phyloP scores from a whole-genome alignment of 805 yeast genomes.

The Phaffomyces opuntiae region DNA sequence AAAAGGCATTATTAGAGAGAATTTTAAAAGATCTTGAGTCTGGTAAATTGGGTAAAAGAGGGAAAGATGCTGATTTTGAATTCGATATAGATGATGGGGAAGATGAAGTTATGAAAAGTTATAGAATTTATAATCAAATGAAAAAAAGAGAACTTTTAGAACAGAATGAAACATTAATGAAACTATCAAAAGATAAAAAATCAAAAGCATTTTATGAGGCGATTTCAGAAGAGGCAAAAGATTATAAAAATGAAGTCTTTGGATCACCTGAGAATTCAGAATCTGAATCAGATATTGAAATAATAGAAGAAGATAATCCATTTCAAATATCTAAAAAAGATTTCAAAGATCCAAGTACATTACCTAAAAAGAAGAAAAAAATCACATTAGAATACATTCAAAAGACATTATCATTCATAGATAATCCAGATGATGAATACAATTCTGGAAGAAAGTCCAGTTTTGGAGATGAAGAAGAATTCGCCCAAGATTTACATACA shows the following conservation, averaged over 20 bases:
- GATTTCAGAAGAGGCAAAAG: conserved; percentile 43
- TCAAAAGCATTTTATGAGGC: conserved; percentile 63
- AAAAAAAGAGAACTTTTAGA: conserved; percentile 37
- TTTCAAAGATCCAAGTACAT: conserved; percentile 16
- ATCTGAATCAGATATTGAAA: conserved; percentile 18
- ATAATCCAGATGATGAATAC: conserved; percentile 23
- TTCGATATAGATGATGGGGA: conserved; percentile 72
- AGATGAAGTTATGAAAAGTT: conserved; percentile 42
- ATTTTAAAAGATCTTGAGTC: conserved; percentile 65
- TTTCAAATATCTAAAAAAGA: conserved; percentile 24
- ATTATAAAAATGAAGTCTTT: conserved; percentile 25
- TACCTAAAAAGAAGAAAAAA: conserved; percentile 27
- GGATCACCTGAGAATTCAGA: conserved; percentile 22
- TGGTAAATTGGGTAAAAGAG: conserved; percentile 60
- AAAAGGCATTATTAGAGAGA: conserved; percentile 56
- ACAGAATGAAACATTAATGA: conserved; percentile 41
- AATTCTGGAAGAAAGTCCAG: conserved; percentile 21
- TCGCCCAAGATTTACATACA: conserved; percentile 36
- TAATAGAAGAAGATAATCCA: conserved; percentile 19
- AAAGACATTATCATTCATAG: conserved; percentile 46
- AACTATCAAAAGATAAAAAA: conserved; percentile 45
- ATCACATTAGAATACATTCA: conserved; percentile 51
- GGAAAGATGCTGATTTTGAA: conserved; percentile 44
- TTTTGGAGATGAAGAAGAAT: conserved; percentile 28
- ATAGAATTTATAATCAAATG: conserved; percentile 18